phyloP scores from a whole-genome alignment of 139 green algal species.

The Coelastrella sp. region DNA sequence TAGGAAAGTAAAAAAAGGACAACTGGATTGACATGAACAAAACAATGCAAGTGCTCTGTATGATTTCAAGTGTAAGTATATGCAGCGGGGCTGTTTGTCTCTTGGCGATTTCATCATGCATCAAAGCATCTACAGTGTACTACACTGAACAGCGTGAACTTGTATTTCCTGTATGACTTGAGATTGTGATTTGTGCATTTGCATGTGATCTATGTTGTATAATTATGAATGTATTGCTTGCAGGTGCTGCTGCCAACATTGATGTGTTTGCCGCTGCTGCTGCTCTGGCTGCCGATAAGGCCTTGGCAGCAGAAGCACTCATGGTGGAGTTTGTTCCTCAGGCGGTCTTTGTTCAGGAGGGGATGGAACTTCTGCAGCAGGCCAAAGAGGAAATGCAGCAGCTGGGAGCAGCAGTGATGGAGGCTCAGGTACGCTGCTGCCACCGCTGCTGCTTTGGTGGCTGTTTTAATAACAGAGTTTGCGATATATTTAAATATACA shows the following conservation, averaged over 20 bases:
- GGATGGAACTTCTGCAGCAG: conserved; percentile 31
- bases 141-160: too few species aligned
- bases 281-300: conserved; percentile 29
- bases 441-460: too few species aligned
- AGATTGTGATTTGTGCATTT: too few species aligned
- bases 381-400: conserved; percentile 31
- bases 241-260: conserved; percentile 25
- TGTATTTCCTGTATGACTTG: too few species aligned
- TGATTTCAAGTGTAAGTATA: too few species aligned
- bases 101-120: too few species aligned
- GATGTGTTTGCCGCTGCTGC: conserved; percentile 41
- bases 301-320: conserved; percentile 8
- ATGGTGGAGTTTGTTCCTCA: conserved; percentile 34
- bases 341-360: neutral
- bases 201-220: too few species aligned
- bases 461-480: neutral
- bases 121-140: too few species aligned
- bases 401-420: neutral
- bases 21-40: too few species aligned
- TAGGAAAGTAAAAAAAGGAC: too few species aligned
- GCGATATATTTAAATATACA: neutral
- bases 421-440: conserved; percentile 21
- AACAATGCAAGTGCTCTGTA: too few species aligned
- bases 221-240: neutral
- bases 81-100: too few species aligned